These are phyloP conservation scores for Mikania micrantha DNA, from an alignment of 129 eudicot species.

Conservation along the genomic window DNA sequence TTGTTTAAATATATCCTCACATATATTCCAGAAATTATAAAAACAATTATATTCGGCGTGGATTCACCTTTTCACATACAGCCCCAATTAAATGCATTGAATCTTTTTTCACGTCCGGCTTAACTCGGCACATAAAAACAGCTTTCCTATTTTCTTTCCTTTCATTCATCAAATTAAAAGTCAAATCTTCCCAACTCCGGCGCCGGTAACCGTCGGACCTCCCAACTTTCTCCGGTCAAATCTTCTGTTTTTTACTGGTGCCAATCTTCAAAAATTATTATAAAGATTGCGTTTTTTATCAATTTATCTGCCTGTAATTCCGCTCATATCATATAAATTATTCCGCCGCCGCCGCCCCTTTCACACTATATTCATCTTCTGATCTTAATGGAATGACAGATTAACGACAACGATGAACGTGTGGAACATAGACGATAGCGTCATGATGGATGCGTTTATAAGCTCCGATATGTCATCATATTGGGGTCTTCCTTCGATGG, in stretches of 20 bases:
- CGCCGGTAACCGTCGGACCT: not conserved
- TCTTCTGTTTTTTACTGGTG: not conserved
- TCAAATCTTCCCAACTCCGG: constrained; percentile 2
- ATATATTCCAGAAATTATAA: not conserved
- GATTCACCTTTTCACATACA: not conserved
- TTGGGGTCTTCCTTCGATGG: constrained; percentile 27
- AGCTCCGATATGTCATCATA: constrained; percentile 44
- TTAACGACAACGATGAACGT: constrained; percentile 37
- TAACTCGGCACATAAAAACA: not conserved
- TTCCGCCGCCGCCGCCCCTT: not conserved
- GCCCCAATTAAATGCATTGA: not conserved
- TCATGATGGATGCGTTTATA: constrained; percentile 59
- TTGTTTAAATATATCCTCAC: no score
- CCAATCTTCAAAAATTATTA: not conserved
- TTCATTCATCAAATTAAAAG: not conserved
- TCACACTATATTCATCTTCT: not conserved
- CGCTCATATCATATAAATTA: not conserved
- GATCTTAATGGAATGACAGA: constrained; percentile 37
- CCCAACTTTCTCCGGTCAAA: not conserved
- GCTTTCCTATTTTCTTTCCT: not conserved
- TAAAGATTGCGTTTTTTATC: not conserved
- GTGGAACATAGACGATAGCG: constrained; percentile 49
- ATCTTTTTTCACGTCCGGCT: not conserved
- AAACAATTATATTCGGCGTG: not conserved
- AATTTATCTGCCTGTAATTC: not conserved